These are phyloP conservation scores for Pyricularia grisea DNA, from an alignment of 2,329 filamentous ascomycete genomes.

Conservation along the genomic window DNA sequence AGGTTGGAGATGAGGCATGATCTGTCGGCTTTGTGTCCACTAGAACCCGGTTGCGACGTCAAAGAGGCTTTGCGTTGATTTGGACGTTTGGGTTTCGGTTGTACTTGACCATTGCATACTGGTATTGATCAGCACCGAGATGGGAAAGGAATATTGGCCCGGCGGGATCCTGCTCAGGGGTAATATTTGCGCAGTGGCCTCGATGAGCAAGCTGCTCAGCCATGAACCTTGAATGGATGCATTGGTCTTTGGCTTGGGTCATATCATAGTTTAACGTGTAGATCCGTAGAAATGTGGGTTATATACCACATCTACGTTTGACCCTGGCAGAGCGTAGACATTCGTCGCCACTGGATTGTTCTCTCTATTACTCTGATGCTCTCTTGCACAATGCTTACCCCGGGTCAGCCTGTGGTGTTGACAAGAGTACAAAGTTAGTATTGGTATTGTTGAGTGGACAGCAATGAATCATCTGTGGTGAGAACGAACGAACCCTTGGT, in stretches of 20 bases:
- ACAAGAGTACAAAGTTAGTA: not conserved
- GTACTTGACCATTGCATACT: not conserved
- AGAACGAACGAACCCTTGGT: not conserved
- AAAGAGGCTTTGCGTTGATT: not conserved
- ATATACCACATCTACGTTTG: no score
- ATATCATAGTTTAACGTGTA: no score
- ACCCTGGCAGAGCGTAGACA: no score
- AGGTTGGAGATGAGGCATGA: constrained; percentile 15
- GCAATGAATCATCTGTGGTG: not conserved
- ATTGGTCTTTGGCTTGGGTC: no score
- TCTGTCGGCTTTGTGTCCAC: not conserved
- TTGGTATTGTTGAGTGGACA: not conserved
- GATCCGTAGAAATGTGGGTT: no score
- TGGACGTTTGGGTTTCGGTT: not conserved
- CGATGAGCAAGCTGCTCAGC: no score
- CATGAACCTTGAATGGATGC: no score
- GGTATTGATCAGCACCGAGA: not conserved
- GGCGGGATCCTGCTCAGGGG: not conserved
- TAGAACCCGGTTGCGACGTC: not conserved
- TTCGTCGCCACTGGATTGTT: no score
- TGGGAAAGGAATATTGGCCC: not conserved
- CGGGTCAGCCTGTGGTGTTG: not conserved
- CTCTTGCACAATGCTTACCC: not conserved
- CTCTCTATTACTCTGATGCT: no score
- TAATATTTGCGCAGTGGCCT: not conserved